Conservation (phyloP, 2,329 filamentous ascomycete genomes). For the Botrytis paeoniae region DNA sequence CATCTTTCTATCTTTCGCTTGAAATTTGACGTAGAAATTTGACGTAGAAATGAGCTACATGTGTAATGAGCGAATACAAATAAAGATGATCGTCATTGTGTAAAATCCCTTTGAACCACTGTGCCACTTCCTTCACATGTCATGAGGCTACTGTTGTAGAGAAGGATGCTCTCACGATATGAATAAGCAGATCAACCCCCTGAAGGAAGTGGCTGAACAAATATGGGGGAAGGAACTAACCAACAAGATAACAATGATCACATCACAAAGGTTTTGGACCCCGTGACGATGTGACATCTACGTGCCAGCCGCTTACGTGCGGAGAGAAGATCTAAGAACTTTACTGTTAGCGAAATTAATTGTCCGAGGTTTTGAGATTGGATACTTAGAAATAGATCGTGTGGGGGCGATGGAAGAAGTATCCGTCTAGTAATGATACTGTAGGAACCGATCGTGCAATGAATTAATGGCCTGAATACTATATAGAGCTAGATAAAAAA, state of each 20-base stretch:
- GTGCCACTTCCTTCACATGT: constrained; percentile 8
- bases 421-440: neutral
- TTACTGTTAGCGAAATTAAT: neutral
- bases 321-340: constrained; percentile 1
- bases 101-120: neutral
- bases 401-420: neutral
- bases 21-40: neutral
- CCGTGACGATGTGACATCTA: neutral
- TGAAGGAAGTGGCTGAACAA: constrained; percentile 8
- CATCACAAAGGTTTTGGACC: neutral
- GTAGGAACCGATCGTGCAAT: neutral
- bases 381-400: neutral
- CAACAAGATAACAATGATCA: neutral
- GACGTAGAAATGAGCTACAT: neutral
- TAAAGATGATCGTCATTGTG: neutral
- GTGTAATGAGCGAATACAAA: neutral
- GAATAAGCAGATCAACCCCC: constrained; percentile 2
- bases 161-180: constrained; percentile 1
- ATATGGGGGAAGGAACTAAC: neutral
- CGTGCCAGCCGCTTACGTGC: neutral
- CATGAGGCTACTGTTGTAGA: neutral
- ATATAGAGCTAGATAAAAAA: neutral
- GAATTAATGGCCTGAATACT: neutral
- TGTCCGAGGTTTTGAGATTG: constrained; percentile 3
- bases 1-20: neutral